Conservation (phyloP, 2,329 filamentous ascomycete species). For the Verticillium dahliae region DNA sequence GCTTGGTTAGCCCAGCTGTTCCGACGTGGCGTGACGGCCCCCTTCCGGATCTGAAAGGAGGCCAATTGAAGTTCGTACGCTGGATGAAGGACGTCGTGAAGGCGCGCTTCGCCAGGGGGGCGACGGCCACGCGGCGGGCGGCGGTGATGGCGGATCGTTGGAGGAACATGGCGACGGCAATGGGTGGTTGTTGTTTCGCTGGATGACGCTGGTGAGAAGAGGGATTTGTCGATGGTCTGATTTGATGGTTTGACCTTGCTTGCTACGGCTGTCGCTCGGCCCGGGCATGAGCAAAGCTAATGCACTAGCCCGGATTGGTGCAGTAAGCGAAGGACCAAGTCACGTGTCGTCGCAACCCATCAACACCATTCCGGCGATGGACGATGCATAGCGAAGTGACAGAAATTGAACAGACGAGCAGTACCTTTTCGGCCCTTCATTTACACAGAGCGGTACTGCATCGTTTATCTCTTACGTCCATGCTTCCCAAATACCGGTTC, state of each 20-base stretch:
- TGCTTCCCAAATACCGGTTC: too few species aligned
- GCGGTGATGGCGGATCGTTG: constrained; percentile 56
- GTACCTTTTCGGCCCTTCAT: too few species aligned
- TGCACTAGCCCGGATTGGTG: not conserved
- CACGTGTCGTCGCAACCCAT: not conserved
- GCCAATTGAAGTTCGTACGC: constrained; percentile 38
- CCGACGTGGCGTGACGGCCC: not conserved
- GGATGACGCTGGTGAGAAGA: constrained; percentile 20
- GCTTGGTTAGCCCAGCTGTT: not conserved
- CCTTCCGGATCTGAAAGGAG: constrained; percentile 4
- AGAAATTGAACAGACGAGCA: too few species aligned
- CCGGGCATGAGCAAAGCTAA: constrained; percentile 1
- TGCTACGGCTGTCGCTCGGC: constrained; percentile 10
- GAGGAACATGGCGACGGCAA: constrained; percentile 49
- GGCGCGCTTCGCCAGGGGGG: constrained; percentile 48
- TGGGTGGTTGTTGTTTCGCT: constrained; percentile 13
- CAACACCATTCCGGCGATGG: not conserved
- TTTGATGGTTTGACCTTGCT: constrained; percentile 26
- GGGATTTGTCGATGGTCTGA: constrained; percentile 44
- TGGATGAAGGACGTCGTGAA: constrained; percentile 55
- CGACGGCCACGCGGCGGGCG: constrained; percentile 52
- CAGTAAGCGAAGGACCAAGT: not conserved
- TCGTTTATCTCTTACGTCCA: too few species aligned
- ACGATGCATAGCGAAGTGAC: too few species aligned
- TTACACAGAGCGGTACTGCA: too few species aligned